Percentiles rank a stretch among this genome's conserved stretches.
These are phyloP conservation scores for Betula pendula DNA, from an alignment of 306 rosid genomes.

Conservation along the genomic window DNA sequence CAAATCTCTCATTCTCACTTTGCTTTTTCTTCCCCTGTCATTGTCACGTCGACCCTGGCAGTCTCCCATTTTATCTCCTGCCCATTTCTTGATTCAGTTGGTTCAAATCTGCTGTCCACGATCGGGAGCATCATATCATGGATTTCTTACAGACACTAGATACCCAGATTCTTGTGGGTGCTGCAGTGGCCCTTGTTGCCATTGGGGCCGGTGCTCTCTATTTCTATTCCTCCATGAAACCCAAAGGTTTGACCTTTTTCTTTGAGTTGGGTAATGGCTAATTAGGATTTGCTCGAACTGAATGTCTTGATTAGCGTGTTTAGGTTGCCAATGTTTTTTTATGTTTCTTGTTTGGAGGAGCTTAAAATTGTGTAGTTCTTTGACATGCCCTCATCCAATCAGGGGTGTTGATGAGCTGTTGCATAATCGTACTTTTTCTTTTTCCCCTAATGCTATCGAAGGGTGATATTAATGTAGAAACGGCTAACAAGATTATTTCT, in stretches of 20 bases:
- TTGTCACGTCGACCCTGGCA: background rate
- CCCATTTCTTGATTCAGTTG: background rate
- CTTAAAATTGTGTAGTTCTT: background rate
- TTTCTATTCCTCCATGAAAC: conserved; percentile 61
- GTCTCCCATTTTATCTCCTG: background rate
- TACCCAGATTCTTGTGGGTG: conserved; percentile 57
- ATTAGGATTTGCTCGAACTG: background rate
- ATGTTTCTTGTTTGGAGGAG: background rate
- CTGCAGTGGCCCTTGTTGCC: conserved; percentile 53
- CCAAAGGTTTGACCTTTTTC: conserved; percentile 49
- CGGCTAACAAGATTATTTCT: background rate
- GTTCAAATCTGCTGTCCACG: background rate
- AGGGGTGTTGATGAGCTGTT: background rate
- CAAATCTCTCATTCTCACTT: background rate
- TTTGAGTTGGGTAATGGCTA: too few relatives aligned
- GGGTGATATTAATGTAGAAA: background rate
- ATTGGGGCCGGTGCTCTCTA: conserved; percentile 54
- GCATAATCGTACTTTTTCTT: too few relatives aligned
- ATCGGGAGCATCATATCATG: conserved; percentile 37
- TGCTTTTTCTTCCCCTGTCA: background rate
- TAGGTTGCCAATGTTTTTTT: background rate
- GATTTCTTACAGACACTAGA: conserved; percentile 55
- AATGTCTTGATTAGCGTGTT: background rate
- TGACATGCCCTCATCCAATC: background rate
- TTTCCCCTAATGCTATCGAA: background rate